Evolutionary conservation across 345 rosid species (phyloP).

Genomic region (Eutrema heterophyllum): DNA sequence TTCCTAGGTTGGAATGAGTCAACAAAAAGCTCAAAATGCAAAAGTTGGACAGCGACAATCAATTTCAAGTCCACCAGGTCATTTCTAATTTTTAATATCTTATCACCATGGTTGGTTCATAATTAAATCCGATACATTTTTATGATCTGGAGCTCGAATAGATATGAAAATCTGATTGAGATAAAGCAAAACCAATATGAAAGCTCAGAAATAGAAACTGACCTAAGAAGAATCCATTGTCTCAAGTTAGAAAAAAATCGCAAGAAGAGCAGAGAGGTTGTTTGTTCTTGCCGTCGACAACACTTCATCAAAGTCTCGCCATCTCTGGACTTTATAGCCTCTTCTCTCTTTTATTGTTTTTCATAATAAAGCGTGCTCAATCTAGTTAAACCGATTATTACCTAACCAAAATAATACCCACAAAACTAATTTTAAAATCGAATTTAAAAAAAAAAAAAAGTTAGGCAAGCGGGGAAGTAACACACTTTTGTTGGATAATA

Average conservation of each 20-base stretch:
- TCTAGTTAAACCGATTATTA: neutral
- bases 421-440: no score
- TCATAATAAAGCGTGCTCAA: neutral
- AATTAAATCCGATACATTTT: neutral
- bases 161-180: neutral
- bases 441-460: no score
- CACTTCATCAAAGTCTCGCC: conserved; percentile 18
- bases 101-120: neutral
- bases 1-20: neutral
- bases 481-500: no score
- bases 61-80: neutral
- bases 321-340: neutral
- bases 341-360: neutral
- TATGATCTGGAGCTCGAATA: neutral
- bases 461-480: no score
- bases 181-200: neutral
- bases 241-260: neutral
- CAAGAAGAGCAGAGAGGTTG: conserved; percentile 10
- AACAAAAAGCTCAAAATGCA: neutral
- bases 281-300: conserved; percentile 29
- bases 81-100: neutral
- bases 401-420: neutral
- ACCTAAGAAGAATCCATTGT: conserved; percentile 2
- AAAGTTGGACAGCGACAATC: neutral
- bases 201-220: neutral